phyloP scores from a whole-genome alignment of 441 rosid species.

The Capsella rubella region DNA sequence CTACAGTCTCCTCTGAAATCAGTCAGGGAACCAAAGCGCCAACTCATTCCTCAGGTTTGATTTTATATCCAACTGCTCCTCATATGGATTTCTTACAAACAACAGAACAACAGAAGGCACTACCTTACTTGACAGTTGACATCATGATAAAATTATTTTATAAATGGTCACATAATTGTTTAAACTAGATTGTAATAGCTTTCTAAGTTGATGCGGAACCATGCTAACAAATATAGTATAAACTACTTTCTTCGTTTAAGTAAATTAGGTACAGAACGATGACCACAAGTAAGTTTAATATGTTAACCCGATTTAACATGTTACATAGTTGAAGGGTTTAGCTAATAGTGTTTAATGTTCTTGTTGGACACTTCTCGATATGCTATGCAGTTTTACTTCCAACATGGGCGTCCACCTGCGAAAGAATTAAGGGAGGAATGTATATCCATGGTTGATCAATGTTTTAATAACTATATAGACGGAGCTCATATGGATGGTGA shows the following conservation, averaged over 20 bases:
- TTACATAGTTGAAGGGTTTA: conserved; percentile 13
- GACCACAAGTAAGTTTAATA: background rate
- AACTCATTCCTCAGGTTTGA: conserved; percentile 68
- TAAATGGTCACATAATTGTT: conserved; percentile 15
- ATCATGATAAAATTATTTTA: conserved; percentile 4
- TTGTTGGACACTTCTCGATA: conserved; percentile 20
- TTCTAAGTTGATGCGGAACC: background rate
- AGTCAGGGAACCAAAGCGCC: conserved; percentile 53
- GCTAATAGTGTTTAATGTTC: conserved; percentile 4
- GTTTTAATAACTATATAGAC: conserved; percentile 54
- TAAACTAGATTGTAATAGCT: background rate
- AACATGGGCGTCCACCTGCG: conserved; percentile 65
- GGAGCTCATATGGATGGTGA: conserved; percentile 66
- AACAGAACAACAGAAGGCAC: background rate
- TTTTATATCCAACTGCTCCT: conserved; percentile 15
- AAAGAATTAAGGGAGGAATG: conserved; percentile 60
- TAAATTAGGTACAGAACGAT: background rate
- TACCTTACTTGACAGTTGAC: conserved; percentile 14
- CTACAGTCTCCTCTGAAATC: conserved; percentile 62
- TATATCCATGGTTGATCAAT: conserved; percentile 53
- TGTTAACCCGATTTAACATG: background rate
- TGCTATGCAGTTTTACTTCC: conserved; percentile 65
- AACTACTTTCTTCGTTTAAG: conserved; percentile 13
- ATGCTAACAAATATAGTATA: background rate
- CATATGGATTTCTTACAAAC: conserved; percentile 2